Evolutionary conservation across 2,329 filamentous ascomycete genomes (phyloP).

Genomic region (Zarea fungicola): DNA sequence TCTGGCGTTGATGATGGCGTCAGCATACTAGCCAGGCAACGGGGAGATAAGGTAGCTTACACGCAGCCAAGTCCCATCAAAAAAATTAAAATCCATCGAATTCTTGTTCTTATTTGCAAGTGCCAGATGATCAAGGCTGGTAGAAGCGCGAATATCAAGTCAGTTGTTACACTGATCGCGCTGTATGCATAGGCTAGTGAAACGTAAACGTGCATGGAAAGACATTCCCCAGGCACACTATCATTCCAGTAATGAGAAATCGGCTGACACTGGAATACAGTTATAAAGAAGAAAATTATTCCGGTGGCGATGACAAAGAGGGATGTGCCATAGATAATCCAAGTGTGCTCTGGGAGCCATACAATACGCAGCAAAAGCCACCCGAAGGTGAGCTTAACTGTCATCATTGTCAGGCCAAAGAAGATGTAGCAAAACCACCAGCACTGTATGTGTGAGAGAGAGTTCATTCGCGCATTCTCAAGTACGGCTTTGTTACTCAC

Average conservation of each 20-base stretch:
- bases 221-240: conserved; percentile 21
- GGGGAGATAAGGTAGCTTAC: conserved; percentile 21
- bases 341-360: conserved; percentile 16
- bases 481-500: conserved; percentile 19
- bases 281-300: conserved; percentile 27
- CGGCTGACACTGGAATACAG: conserved; percentile 25
- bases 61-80: conserved; percentile 51
- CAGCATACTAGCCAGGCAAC: not conserved
- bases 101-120: conserved; percentile 43
- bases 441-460: no score
- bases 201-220: conserved; percentile 35
- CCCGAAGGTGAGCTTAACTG: conserved; percentile 22
- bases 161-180: conserved; percentile 38
- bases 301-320: conserved; percentile 23
- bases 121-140: conserved; percentile 48
- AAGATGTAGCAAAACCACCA: conserved; percentile 22
- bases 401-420: conserved; percentile 21
- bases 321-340: conserved; percentile 26
- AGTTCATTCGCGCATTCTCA: no score
- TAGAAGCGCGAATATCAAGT: conserved; percentile 43
- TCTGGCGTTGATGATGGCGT: conserved; percentile 19
- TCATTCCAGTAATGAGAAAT: conserved; percentile 26
- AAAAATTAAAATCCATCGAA: conserved; percentile 43
- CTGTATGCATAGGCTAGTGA: conserved; percentile 44
- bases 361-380: conserved; percentile 24